Evolutionary conservation across 1,284 basidiomycete genomes (phyloP).

Genomic region (Cutaneotrichosporon sp.): DNA sequence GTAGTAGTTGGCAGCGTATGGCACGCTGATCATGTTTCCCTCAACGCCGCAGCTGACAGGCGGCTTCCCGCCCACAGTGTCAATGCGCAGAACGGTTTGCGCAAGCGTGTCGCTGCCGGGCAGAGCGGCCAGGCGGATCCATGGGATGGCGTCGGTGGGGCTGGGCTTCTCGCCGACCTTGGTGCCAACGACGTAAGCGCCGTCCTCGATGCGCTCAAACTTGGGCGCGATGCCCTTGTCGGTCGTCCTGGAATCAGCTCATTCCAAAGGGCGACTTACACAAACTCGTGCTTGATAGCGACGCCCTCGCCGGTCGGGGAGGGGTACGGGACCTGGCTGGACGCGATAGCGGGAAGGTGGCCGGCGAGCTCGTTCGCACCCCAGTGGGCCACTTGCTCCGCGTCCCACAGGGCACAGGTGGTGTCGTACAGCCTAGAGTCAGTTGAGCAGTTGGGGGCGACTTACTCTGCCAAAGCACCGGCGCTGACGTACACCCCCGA

Average conservation of each 20-base stretch:
- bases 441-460: not conserved
- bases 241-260: not conserved
- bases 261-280: constrained; percentile 22
- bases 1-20: constrained; percentile 57
- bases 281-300: constrained; percentile 45
- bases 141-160: constrained; percentile 54
- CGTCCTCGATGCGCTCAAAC: constrained; percentile 36
- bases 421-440: constrained; percentile 54
- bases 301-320: not conserved
- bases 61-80: constrained; percentile 61
- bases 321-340: constrained; percentile 4
- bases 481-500: constrained; percentile 24
- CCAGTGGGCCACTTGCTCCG: constrained; percentile 50
- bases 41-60: constrained; percentile 53
- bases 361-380: constrained; percentile 18
- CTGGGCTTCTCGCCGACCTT: constrained; percentile 37
- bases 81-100: constrained; percentile 55
- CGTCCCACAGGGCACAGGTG: constrained; percentile 28
- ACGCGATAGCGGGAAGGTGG: constrained; percentile 21
- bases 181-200: constrained; percentile 5
- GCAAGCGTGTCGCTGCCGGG: constrained; percentile 48
- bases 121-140: constrained; percentile 53
- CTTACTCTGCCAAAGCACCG: constrained; percentile 37
- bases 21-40: constrained; percentile 50
- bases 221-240: constrained; percentile 36